Percentiles rank a stretch among this genome's conserved stretches.
phyloP scores from a whole-genome alignment of 2,329 filamentous ascomycete species.

The Nigrospora sphaerica region DNA sequence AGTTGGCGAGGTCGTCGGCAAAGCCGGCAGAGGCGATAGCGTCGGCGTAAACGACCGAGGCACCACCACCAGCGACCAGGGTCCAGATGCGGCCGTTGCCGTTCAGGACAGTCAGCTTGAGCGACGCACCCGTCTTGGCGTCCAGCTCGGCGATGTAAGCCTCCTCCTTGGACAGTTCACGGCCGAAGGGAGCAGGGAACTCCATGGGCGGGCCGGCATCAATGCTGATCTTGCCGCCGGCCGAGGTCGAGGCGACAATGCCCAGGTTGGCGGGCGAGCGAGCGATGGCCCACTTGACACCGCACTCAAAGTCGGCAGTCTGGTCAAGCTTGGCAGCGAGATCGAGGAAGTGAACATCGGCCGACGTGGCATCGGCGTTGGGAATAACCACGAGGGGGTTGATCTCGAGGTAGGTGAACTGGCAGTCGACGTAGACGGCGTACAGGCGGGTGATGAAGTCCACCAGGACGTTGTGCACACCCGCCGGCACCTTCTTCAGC shows the following conservation, averaged over 20 bases:
- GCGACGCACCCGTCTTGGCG: conserved; percentile 96
- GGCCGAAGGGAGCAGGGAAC: conserved; percentile 97
- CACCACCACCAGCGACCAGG: conserved; percentile 97
- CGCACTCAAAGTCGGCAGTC: conserved; percentile 98
- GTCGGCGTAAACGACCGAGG: conserved; percentile 97
- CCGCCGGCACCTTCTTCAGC: conserved; percentile 87
- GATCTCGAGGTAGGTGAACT: conserved; percentile 99
- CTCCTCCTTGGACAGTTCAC: conserved; percentile 98
- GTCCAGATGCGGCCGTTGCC: conserved; percentile 91
- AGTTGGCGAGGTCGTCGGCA: conserved; percentile 95
- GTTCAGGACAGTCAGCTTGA: conserved; percentile 97
- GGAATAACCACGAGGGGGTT: conserved; percentile 98
- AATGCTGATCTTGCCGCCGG: conserved; percentile 75
- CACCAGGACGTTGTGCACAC: conserved; percentile 94
- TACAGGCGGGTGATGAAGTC: conserved; percentile 99
- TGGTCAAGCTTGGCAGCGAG: conserved; percentile 98
- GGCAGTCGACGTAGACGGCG: conserved; percentile 98
- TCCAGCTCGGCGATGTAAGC: conserved; percentile 98
- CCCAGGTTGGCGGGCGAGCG: conserved; percentile 85
- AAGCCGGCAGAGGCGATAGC: conserved; percentile 96
- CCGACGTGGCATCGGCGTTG: conserved; percentile 85
- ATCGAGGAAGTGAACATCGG: conserved; percentile 95
- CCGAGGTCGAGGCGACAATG: conserved; percentile 58
- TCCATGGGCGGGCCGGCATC: conserved; percentile 97
- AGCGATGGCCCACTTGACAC: conserved; percentile 97